Conservation (phyloP, 805 yeast genomes). For the Candida nemodendra region DNA sequence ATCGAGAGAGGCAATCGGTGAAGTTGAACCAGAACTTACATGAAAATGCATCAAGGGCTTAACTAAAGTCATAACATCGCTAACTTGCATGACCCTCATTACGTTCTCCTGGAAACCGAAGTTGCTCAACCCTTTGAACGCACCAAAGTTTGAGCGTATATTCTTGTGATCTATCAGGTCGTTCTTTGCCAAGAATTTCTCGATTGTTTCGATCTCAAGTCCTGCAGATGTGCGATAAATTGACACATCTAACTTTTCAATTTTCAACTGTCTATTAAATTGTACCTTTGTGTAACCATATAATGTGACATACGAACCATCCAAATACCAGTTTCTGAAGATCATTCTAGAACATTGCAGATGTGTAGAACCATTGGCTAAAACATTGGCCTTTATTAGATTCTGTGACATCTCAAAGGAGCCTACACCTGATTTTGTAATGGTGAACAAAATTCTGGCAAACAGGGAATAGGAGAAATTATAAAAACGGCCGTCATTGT, state of each 20-base stretch:
- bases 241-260: conserved; percentile 72
- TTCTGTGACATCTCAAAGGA: conserved; percentile 52
- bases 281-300: conserved; percentile 61
- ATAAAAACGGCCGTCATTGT: conserved; percentile 51
- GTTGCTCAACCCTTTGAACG: conserved; percentile 47
- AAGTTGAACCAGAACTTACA: conserved; percentile 46
- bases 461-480: conserved; percentile 64
- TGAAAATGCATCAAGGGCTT: conserved; percentile 54
- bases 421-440: conserved; percentile 49
- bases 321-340: conserved; percentile 53
- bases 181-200: conserved; percentile 37
- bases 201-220: conserved; percentile 46
- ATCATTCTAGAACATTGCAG: conserved; percentile 52
- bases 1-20: conserved; percentile 52
- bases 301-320: conserved; percentile 68
- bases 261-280: conserved; percentile 58
- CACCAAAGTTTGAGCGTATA: conserved; percentile 26
- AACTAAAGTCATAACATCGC: conserved; percentile 75
- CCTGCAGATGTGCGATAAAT: conserved; percentile 44
- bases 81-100: conserved; percentile 68
- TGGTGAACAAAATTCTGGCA: conserved; percentile 58
- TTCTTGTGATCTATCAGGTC: conserved; percentile 19
- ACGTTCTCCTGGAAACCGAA: conserved; percentile 66
- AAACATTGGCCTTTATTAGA: conserved; percentile 48
- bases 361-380: conserved; percentile 52